Base-by-base conservation (phyloP, 768 basidiomycete genomes). In the Ephemerocybe angulata region DNA sequence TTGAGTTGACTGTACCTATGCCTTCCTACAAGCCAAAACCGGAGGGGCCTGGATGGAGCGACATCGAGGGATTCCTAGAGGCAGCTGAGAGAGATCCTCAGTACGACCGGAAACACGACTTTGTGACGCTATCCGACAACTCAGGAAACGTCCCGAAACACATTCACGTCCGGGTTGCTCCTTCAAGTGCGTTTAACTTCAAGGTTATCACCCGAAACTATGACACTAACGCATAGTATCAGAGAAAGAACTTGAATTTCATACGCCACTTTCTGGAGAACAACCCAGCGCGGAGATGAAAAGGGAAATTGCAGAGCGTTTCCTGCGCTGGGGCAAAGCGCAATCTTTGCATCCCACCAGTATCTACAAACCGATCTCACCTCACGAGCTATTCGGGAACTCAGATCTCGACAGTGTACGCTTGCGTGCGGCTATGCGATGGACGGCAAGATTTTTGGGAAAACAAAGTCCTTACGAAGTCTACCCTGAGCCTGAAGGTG, bases 241-340 rank as follows among this genome's bases (percentile, higher is more conserved):
- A 40, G 50, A 47, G 40, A 55, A 50, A 43, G 53, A 52, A 50
- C 40, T 46, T 40, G 42, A 47, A 28, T 50, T 43, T 35, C 28
- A 24, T 40, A 33, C 52, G 13, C 6, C 24, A 25, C 31, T 4
- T 3, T 51, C 21, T 27, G 42, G 17, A 31, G 17, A 41, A 35
- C 58, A 8, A 58, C 42, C 48, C 47, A 62, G 42, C 35, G 52
- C 57, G 37, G 27, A 56, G 46, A 53, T 59, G 31, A 0, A 54
- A 24, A 29, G 38, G 27, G 52, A 58, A 49, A 47, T 56, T 24
- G 55, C 64, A 53, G 37, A 31, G 19, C 43, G 58, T 33, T 74
- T 74, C 56, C 52, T 74, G 11, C 54, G 60, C 29, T 77, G 75
- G 75, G 74, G 73, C 43, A 73, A 74, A 4, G 74, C 76, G 54